phyloP scores from a whole-genome alignment of 805 yeast genomes.

The Komagataella populi region DNA sequence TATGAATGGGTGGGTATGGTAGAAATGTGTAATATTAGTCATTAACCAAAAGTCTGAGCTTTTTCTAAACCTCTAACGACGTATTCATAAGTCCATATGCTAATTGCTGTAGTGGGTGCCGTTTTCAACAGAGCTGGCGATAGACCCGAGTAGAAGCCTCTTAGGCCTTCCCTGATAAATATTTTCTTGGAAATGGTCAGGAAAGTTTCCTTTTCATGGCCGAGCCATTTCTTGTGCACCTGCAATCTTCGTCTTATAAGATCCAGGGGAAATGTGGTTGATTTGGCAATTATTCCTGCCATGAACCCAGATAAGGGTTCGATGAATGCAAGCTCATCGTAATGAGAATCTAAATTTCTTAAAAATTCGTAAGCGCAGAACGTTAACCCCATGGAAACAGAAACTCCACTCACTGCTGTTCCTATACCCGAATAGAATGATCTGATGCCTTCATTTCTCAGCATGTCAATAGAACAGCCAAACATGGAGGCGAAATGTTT shows the following conservation, averaged over 20 bases:
- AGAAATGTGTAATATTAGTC: background rate
- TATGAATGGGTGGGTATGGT: slow-evolving; percentile 3
- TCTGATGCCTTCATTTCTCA: slow-evolving; percentile 18
- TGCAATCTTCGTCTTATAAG: slow-evolving; percentile 70
- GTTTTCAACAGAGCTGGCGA: slow-evolving; percentile 59
- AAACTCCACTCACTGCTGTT: slow-evolving; percentile 46
- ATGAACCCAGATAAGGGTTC: slow-evolving; percentile 54
- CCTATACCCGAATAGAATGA: slow-evolving; percentile 38
- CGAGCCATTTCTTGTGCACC: slow-evolving; percentile 20
- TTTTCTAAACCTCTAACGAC: slow-evolving; percentile 9
- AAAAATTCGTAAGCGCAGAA: slow-evolving; percentile 52
- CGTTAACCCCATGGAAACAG: slow-evolving; percentile 61
- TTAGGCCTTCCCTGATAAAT: slow-evolving; percentile 39
- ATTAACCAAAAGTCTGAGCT: background rate
- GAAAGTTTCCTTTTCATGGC: slow-evolving; percentile 3
- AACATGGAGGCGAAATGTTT: slow-evolving; percentile 19
- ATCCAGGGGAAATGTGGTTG: slow-evolving; percentile 74
- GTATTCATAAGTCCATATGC: slow-evolving; percentile 19
- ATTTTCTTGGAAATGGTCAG: slow-evolving; percentile 20
- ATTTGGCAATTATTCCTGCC: slow-evolving; percentile 70
- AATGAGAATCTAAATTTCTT: slow-evolving; percentile 8
- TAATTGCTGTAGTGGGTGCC: slow-evolving; percentile 53
- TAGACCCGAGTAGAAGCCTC: slow-evolving; percentile 66
- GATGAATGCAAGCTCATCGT: slow-evolving; percentile 20
- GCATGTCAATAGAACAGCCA: slow-evolving; percentile 21